phyloP scores from a whole-genome alignment of 192 early-diverging fungal species.

The Nowakowskiella sp. region DNA sequence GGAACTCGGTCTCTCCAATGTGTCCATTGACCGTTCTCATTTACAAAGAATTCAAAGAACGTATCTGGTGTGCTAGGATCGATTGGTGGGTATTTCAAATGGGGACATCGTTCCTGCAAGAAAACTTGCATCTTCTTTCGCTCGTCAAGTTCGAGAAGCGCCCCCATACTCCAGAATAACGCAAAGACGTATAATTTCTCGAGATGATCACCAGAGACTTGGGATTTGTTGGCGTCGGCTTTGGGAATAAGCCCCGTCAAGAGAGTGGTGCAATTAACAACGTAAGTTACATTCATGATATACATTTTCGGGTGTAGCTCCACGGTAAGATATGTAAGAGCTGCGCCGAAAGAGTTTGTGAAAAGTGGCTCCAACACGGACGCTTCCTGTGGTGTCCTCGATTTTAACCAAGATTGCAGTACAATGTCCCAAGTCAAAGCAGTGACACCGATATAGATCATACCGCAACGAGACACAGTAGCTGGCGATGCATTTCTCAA shows the following conservation, averaged over 20 bases:
- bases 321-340: slow-evolving; percentile 31
- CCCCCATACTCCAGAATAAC: slow-evolving; percentile 49
- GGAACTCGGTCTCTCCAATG: slow-evolving; percentile 54
- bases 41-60: slow-evolving; percentile 55
- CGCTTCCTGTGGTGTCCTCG: slow-evolving; percentile 38
- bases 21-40: slow-evolving; percentile 48
- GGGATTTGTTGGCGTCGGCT: slow-evolving; percentile 45
- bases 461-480: slow-evolving; percentile 57
- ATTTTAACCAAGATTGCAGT: slow-evolving; percentile 57
- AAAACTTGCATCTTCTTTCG: slow-evolving; percentile 54
- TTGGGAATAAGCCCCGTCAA: slow-evolving; percentile 52
- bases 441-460: slow-evolving; percentile 63
- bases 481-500: slow-evolving; percentile 53
- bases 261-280: slow-evolving; percentile 42
- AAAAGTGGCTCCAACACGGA: slow-evolving; percentile 50
- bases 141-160: slow-evolving; percentile 56
- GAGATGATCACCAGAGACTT: slow-evolving; percentile 39
- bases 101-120: slow-evolving; percentile 37
- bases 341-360: slow-evolving; percentile 34
- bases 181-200: slow-evolving; percentile 52
- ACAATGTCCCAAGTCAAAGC: slow-evolving; percentile 57
- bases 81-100: slow-evolving; percentile 49
- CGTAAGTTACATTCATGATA: slow-evolving; percentile 40
- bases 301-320: slow-evolving; percentile 56
- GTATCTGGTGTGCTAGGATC: slow-evolving; percentile 45